phyloP scores from a whole-genome alignment of 2,329 filamentous ascomycete genomes.

The Zymoseptoria ardabiliae region DNA sequence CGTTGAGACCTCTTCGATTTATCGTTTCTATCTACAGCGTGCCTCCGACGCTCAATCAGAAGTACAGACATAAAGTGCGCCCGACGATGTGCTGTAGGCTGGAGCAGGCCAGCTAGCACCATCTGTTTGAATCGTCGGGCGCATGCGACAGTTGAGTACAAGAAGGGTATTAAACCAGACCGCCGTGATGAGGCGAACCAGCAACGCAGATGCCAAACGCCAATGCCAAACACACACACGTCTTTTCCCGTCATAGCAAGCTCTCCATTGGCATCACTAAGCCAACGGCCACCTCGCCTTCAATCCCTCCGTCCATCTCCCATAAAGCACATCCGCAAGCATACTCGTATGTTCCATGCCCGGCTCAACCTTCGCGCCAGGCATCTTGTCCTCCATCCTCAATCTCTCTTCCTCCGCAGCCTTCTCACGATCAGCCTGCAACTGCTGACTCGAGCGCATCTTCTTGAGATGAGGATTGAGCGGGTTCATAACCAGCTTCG shows the following conservation, averaged over 20 bases:
- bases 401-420: slow-evolving; percentile 46
- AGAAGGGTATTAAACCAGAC: background rate
- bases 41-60: background rate
- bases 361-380: slow-evolving; percentile 48
- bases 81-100: background rate
- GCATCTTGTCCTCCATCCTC: slow-evolving; percentile 45
- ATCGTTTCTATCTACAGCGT: background rate
- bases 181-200: background rate
- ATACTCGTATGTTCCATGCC: slow-evolving; percentile 92
- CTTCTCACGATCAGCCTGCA: slow-evolving; percentile 39
- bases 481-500: slow-evolving; percentile 68
- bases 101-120: background rate
- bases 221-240: background rate
- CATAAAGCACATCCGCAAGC: slow-evolving; percentile 83
- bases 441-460: slow-evolving; percentile 47
- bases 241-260: background rate
- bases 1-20: background rate
- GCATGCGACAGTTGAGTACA: background rate
- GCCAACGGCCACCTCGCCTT: slow-evolving; percentile 41
- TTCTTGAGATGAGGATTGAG: slow-evolving; percentile 80
- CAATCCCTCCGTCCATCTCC: slow-evolving; percentile 80
- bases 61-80: background rate
- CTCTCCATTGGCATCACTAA: slow-evolving; percentile 8
- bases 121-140: background rate
- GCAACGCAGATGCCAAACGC: background rate